Evolutionary conservation across 164 flowering plant species (phyloP).

Genomic region (Tetracentron sinense): DNA sequence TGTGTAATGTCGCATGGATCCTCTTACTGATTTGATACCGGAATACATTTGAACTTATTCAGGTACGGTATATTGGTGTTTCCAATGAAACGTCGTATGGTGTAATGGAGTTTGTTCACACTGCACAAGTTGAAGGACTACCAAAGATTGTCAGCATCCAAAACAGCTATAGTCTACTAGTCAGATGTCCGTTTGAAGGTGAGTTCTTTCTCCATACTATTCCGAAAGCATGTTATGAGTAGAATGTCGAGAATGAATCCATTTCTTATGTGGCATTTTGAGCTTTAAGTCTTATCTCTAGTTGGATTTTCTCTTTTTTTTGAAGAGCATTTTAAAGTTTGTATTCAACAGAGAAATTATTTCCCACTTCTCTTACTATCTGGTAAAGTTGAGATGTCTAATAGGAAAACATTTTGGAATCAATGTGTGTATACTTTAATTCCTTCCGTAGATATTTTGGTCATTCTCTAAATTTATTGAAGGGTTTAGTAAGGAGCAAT

Average conservation of each 20-base stretch:
- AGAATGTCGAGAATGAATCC: neutral
- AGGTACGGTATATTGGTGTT: slow-evolving; percentile 92
- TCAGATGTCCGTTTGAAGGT: slow-evolving; percentile 74
- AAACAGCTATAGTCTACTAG: slow-evolving; percentile 74
- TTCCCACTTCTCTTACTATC: too few relatives aligned
- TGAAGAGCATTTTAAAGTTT: too few relatives aligned
- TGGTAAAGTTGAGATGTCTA: too few relatives aligned
- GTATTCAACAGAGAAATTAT: too few relatives aligned
- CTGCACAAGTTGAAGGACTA: slow-evolving; percentile 74
- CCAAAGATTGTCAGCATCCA: slow-evolving; percentile 97
- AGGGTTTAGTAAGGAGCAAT: too few relatives aligned
- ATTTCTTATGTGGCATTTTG: neutral
- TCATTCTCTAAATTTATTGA: neutral
- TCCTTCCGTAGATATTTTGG: neutral
- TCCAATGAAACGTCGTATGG: slow-evolving; percentile 97
- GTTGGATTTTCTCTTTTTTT: too few relatives aligned
- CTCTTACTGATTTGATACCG: neutral
- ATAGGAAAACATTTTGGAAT: neutral
- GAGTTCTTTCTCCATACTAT: slow-evolving; percentile 7
- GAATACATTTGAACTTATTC: neutral
- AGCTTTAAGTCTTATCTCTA: neutral
- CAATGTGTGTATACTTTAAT: neutral
- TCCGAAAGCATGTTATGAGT: neutral
- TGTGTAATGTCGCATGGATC: neutral
- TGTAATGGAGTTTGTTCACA: slow-evolving; percentile 95